phyloP scores from a whole-genome alignment of 192 early-diverging fungal species.

The Kappamyces sp. region DNA sequence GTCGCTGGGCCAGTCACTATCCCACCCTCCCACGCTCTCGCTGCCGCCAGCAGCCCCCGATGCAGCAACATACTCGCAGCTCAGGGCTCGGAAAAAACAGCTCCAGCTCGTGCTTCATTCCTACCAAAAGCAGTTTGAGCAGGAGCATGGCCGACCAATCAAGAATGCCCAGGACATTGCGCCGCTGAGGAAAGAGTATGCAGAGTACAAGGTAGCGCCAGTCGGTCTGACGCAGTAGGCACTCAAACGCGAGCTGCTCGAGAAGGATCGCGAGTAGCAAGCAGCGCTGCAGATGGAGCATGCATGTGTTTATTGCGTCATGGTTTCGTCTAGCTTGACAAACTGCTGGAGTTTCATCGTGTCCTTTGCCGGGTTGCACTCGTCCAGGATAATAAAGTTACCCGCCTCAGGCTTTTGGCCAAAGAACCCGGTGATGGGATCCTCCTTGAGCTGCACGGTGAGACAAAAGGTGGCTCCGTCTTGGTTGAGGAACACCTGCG shows the following conservation, averaged over 20 bases:
- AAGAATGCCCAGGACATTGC: conserved; percentile 32
- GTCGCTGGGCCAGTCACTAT: too few species aligned
- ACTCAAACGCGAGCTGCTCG: background rate
- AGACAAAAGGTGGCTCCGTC: too few species aligned
- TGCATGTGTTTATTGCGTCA: background rate
- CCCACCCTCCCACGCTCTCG: too few species aligned
- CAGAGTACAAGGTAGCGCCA: conserved; percentile 36
- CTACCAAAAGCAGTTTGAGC: conserved; percentile 40
- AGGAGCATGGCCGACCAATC: conserved; percentile 30
- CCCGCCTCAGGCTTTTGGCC: too few species aligned
- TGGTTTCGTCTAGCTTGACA: background rate
- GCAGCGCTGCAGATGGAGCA: background rate
- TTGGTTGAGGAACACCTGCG: too few species aligned
- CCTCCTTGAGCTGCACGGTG: too few species aligned
- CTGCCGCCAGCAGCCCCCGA: background rate
- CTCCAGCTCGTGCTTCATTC: conserved; percentile 32
- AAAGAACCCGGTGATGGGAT: too few species aligned
- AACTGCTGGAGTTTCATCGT: background rate
- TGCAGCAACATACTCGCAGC: conserved; percentile 15
- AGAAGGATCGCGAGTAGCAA: conserved; percentile 2
- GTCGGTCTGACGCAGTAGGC: conserved; percentile 1
- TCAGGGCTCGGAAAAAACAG: conserved; percentile 33
- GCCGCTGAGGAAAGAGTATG: conserved; percentile 35
- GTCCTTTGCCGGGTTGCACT: too few species aligned
- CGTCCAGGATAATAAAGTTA: too few species aligned